These are phyloP conservation scores for Fraxinus platypoda DNA, from an alignment of 305 asterid genomes.

Conservation along the genomic window DNA sequence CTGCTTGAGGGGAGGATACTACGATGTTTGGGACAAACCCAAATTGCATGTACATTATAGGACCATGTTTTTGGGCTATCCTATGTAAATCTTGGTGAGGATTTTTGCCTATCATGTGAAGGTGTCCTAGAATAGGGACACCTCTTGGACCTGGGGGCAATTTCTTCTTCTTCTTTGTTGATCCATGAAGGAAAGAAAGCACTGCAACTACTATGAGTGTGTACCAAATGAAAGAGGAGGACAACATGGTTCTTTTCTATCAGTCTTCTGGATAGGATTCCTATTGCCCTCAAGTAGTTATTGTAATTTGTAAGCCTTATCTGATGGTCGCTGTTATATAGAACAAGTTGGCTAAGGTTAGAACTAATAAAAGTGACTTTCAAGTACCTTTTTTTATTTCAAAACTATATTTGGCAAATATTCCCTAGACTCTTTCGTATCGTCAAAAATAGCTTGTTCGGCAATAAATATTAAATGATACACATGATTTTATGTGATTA, in stretches of 20 bases:
- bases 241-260: not conserved
- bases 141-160: conserved; percentile 59
- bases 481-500: too few relatives aligned
- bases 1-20: conserved; percentile 47
- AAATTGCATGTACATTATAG: conserved; percentile 44
- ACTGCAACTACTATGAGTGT: not conserved
- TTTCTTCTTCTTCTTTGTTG: conserved; percentile 18
- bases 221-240: conserved; percentile 4
- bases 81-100: conserved; percentile 42
- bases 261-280: not conserved
- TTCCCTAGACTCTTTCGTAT: too few relatives aligned
- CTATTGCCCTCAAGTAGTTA: not conserved
- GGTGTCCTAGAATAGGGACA: conserved; percentile 51
- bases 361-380: too few relatives aligned
- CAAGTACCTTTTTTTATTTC: too few relatives aligned
- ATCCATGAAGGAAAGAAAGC: not conserved
- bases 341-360: not conserved
- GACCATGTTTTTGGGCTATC: conserved; percentile 44
- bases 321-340: too few relatives aligned
- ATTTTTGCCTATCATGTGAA: conserved; percentile 50
- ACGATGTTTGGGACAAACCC: conserved; percentile 39
- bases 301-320: too few relatives aligned
- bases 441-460: too few relatives aligned
- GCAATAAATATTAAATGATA: too few relatives aligned
- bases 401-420: too few relatives aligned